Evolutionary conservation across 192 early-diverging fungal species (phyloP).

Genomic region (Gamsiella multidivaricata): DNA sequence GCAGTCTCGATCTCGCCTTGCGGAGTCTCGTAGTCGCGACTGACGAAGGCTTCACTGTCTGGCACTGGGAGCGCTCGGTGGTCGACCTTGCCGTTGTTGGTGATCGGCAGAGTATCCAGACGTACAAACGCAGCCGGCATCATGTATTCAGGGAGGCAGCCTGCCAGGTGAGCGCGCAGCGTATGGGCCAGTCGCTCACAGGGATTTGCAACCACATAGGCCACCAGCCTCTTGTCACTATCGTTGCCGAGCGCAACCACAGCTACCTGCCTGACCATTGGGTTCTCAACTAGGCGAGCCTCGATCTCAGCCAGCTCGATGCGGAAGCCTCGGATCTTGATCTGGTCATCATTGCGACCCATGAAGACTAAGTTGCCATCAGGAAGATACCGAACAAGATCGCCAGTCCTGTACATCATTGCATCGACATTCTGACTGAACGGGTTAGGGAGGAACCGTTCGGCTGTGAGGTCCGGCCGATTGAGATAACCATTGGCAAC

Average conservation of each 20-base stretch:
- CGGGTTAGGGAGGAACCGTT: slow-evolving; percentile 49
- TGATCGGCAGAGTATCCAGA: slow-evolving; percentile 27
- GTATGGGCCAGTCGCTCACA: slow-evolving; percentile 5
- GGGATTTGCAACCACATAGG: slow-evolving; percentile 61
- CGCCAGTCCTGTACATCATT: slow-evolving; percentile 45
- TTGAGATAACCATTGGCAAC: slow-evolving; percentile 55
- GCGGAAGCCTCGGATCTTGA: slow-evolving; percentile 54
- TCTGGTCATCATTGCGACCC: slow-evolving; percentile 45
- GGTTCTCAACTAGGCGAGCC: slow-evolving; percentile 15
- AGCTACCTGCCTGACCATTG: slow-evolving; percentile 14
- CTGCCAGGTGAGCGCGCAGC: slow-evolving; percentile 64
- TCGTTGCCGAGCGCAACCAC: slow-evolving; percentile 40
- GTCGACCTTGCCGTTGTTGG: slow-evolving; percentile 38
- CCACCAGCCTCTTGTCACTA: slow-evolving; percentile 66
- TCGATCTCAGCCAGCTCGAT: slow-evolving; percentile 51
- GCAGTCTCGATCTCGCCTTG: slow-evolving; percentile 8
- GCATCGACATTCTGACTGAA: slow-evolving; percentile 14
- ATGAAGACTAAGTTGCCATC: slow-evolving; percentile 40
- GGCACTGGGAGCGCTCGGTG: slow-evolving; percentile 37
- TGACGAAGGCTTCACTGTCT: not conserved
- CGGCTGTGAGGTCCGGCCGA: slow-evolving; percentile 33
- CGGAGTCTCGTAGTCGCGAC: not conserved
- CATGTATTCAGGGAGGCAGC: slow-evolving; percentile 70
- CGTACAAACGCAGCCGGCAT: slow-evolving; percentile 57
- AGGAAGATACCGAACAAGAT: slow-evolving; percentile 29